Conservation (phyloP, 2,329 filamentous ascomycete species). For the Zymoseptoria brevis region DNA sequence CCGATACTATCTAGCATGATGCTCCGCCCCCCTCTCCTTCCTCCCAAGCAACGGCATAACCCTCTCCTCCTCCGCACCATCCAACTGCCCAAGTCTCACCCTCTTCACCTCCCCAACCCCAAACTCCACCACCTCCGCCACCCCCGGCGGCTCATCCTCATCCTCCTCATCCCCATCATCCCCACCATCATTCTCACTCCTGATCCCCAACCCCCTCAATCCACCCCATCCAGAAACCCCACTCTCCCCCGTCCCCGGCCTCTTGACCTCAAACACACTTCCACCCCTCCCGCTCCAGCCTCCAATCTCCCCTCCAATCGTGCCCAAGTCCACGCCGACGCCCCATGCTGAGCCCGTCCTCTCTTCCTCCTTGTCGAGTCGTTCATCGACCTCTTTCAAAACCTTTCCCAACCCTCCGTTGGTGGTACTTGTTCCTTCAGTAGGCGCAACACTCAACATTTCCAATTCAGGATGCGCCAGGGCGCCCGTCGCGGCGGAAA, state of each 20-base stretch:
- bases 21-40: background rate
- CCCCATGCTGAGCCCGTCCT: background rate
- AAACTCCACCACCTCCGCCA: background rate
- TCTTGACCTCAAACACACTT: background rate
- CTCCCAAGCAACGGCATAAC: background rate
- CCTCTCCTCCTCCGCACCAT: background rate
- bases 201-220: background rate
- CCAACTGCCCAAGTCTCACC: background rate
- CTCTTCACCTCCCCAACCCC: background rate
- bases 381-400: constrained; percentile 13
- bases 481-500: constrained; percentile 33
- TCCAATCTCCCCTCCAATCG: constrained; percentile 25
- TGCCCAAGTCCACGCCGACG: constrained; percentile 25
- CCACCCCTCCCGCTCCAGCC: constrained; percentile 13
- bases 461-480: constrained; percentile 42
- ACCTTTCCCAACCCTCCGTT: background rate
- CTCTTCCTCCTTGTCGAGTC: constrained; percentile 2
- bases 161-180: constrained; percentile 6
- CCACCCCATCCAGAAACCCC: constrained; percentile 8
- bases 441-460: constrained; percentile 29
- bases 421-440: background rate
- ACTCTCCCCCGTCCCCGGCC: background rate
- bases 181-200: constrained; percentile 1
- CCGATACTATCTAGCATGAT: background rate
- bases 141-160: background rate